These are phyloP conservation scores for Fusarium scirpi DNA, from an alignment of 2,329 filamentous ascomycete species.

Conservation along the genomic window DNA sequence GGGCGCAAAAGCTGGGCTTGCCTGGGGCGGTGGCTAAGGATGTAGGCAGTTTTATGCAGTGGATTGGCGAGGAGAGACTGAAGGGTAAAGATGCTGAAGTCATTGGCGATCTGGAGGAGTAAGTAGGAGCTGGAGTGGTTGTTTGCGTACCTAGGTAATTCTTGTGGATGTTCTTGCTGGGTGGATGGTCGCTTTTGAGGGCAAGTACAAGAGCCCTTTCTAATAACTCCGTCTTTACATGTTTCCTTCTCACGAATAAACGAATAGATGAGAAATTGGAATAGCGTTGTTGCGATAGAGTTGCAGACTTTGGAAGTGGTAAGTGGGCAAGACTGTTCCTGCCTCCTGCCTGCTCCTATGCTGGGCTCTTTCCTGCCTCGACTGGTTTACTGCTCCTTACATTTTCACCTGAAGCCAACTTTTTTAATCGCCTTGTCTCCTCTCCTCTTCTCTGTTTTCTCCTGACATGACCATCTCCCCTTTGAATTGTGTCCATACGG, in stretches of 20 bases:
- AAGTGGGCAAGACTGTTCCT: neutral
- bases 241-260: neutral
- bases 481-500: neutral
- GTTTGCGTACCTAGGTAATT: neutral
- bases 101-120: slow-evolving; percentile 18
- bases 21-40: slow-evolving; percentile 76
- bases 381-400: neutral
- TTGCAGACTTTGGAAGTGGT: neutral
- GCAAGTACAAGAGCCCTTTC: neutral
- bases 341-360: neutral
- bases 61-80: slow-evolving; percentile 64
- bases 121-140: neutral
- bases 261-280: neutral
- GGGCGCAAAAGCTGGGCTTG: slow-evolving; percentile 73
- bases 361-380: neutral
- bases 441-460: neutral
- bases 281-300: neutral
- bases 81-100: slow-evolving; percentile 36
- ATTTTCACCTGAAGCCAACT: neutral
- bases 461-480: neutral
- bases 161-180: neutral
- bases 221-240: neutral
- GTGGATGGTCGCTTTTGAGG: neutral
- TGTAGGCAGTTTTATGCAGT: slow-evolving; percentile 74
- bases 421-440: neutral